These are phyloP conservation scores for Fraxinus sp. DNA, from an alignment of 305 asterid species.

Conservation along the genomic window DNA sequence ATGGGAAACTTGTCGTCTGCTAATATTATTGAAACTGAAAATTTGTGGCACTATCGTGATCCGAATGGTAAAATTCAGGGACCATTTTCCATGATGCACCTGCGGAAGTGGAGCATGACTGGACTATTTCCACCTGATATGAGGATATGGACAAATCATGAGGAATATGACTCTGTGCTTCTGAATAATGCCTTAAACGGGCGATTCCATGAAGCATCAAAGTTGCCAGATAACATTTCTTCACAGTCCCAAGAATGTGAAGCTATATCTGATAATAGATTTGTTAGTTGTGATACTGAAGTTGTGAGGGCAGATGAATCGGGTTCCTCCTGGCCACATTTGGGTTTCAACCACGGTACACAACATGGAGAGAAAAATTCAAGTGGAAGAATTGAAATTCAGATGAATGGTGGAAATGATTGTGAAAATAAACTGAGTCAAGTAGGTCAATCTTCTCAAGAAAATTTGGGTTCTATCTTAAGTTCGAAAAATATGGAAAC, in stretches of 20 bases:
- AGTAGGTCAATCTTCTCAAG: slow-evolving; percentile 34
- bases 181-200: slow-evolving; percentile 66
- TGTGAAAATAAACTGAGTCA: slow-evolving; percentile 21
- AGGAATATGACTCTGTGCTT: slow-evolving; percentile 69
- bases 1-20: slow-evolving; percentile 36
- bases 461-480: slow-evolving; percentile 15
- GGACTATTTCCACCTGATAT: slow-evolving; percentile 81
- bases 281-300: slow-evolving; percentile 20
- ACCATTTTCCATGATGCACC: slow-evolving; percentile 84
- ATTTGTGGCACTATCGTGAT: slow-evolving; percentile 96
- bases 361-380: slow-evolving; percentile 18
- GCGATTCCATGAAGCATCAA: slow-evolving; percentile 49
- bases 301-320: slow-evolving; percentile 38
- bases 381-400: slow-evolving; percentile 17
- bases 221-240: slow-evolving; percentile 36
- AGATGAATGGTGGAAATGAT: slow-evolving; percentile 14
- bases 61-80: slow-evolving; percentile 91
- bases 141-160: slow-evolving; percentile 89
- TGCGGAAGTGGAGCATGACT: slow-evolving; percentile 79
- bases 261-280: slow-evolving; percentile 30
- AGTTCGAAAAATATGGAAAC: neutral
- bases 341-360: slow-evolving; percentile 5
- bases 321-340: slow-evolving; percentile 28
- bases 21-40: slow-evolving; percentile 60
- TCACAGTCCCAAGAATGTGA: slow-evolving; percentile 36